Evolutionary conservation across 108 stramenopile species (phyloP), one percentile per base, ranked within the genome.

Genomic region (Chaetoceros tenuissimus): DNA sequence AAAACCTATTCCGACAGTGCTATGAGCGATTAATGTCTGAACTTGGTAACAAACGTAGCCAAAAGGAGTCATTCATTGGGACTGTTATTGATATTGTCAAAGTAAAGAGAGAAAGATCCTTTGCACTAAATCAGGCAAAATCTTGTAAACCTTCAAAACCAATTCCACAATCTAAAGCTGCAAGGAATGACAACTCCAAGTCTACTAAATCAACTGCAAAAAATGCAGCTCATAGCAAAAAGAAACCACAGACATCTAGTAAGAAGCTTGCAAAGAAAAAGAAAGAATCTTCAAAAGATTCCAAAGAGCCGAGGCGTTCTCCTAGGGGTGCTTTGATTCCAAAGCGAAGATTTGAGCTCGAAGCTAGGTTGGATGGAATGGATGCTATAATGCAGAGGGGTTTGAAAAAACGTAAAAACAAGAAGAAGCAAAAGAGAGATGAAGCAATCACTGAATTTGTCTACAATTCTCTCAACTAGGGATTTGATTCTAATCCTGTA

Each of bases 341-440:
- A 0, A 53, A 52, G 22, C 53, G 40, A 1, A 23, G 66, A 46
- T 60, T 60, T 16, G 67, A 68, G 49, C 5, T 73, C 23, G 63
- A 28, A 24, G 67, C 67, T 10, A 64, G 56, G 59, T 31, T 31
- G 19, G 50, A 61, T 10, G 52, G 27, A 29, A 53, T 66, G 13
- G 30, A 31, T n/a, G 68, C 68, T 20, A 16, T 60, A 13, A 31
- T 69, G 3, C 59, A 55, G 27, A 53, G 68, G 18, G 59, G 51
- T 2, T 47, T 57, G 57, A 73, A 73, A 24, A 68, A 69, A 29
- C 59, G 68, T 46, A 73, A 55, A 48, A 73, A 69, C 23, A 73
- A 73, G 44, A 69, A 69, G 48, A 66, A 69, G 59, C 73, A 70
- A 47, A 48, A 26, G 30, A 64, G 62, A 40, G 63, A 69, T 28